phyloP scores from a whole-genome alignment of 2,329 filamentous ascomycete genomes.

The Clathrospora elynae region DNA sequence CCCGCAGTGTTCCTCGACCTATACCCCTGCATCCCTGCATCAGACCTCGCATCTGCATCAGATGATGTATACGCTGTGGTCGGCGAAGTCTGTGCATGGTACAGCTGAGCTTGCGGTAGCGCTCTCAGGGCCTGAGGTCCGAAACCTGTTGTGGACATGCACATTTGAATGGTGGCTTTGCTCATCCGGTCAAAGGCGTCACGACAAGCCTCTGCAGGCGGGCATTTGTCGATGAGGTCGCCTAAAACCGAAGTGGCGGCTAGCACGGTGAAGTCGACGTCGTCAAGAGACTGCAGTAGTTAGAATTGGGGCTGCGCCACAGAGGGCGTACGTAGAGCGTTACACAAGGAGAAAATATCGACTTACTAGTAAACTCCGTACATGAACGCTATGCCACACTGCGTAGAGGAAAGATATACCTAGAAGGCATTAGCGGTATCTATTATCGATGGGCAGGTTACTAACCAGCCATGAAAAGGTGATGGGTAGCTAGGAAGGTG shows the following conservation, averaged over 20 bases:
- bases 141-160: conserved; percentile 83
- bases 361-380: conserved; percentile 82
- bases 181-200: conserved; percentile 95
- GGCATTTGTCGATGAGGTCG: conserved; percentile 92
- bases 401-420: conserved; percentile 92
- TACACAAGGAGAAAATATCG: neutral
- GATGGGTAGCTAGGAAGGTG: conserved; percentile 92
- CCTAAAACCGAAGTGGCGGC: conserved; percentile 90
- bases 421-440: conserved; percentile 37
- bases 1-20: conserved; percentile 17
- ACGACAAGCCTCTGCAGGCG: conserved; percentile 89
- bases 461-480: conserved; percentile 93
- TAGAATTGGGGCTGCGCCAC: conserved; percentile 10
- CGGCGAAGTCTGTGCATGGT: conserved; percentile 28
- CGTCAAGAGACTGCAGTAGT: conserved; percentile 71
- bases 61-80: conserved; percentile 34
- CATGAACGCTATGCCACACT: conserved; percentile 92
- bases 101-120: conserved; percentile 25
- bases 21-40: conserved; percentile 42
- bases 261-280: conserved; percentile 95
- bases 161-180: conserved; percentile 95
- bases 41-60: conserved; percentile 41
- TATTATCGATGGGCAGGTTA: conserved; percentile 16
- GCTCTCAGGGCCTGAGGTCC: conserved; percentile 54
- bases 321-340: neutral